A percentile compares a stretch with the other conserved stretches of the same genome.
Conservation (phyloP, 2,329 filamentous ascomycete species). For the Magnaporthiopsis poae region DNA sequence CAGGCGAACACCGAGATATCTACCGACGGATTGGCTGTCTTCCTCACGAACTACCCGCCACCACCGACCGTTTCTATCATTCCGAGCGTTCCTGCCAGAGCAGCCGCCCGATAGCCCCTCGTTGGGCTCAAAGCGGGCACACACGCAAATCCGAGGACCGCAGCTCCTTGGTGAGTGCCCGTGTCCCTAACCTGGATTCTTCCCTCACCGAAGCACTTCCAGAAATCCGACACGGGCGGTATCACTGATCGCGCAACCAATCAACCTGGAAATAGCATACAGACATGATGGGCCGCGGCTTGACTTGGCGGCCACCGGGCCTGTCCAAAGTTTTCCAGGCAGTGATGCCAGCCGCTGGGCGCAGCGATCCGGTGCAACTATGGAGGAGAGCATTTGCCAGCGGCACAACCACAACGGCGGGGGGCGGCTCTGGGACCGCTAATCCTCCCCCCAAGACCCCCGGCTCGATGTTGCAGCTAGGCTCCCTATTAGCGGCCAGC, state of each 20-base stretch:
- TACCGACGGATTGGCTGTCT: too few relatives aligned
- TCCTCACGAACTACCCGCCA: too few relatives aligned
- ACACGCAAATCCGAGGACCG: too few relatives aligned
- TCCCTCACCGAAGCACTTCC: neutral
- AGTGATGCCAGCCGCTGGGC: neutral
- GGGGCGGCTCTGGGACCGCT: neutral
- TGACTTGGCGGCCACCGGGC: neutral
- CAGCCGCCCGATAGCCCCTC: too few relatives aligned
- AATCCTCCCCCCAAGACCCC: neutral
- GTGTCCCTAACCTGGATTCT: too few relatives aligned
- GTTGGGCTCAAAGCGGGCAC: too few relatives aligned
- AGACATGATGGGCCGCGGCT: neutral
- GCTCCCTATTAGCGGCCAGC: neutral
- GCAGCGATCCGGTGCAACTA: neutral
- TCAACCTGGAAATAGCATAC: neutral
- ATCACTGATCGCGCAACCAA: neutral
- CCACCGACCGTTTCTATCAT: too few relatives aligned
- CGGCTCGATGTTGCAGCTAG: neutral
- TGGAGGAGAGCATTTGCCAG: slow-evolving; percentile 4
- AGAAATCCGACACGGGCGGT: neutral
- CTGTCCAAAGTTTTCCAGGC: neutral
- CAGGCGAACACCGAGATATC: neutral
- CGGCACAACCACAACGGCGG: neutral
- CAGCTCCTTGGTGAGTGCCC: too few relatives aligned
- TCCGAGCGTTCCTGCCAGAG: too few relatives aligned